These are phyloP conservation scores for Fraxinus excelsior DNA, from an alignment of 257 asterid genomes.

Conservation along the genomic window DNA sequence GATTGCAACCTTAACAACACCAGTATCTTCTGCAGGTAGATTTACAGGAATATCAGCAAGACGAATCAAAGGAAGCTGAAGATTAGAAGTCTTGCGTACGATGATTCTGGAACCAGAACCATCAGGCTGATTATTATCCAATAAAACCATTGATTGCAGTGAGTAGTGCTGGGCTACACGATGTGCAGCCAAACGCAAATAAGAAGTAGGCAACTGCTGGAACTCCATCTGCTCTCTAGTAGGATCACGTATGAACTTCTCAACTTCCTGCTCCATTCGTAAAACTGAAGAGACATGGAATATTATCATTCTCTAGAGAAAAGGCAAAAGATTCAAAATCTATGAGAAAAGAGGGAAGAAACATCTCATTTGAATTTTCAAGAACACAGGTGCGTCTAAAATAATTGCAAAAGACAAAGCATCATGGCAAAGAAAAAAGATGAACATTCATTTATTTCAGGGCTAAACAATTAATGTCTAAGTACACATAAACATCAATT, in stretches of 20 bases:
- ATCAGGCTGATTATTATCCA: constrained; percentile 84
- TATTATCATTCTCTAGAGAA: constrained; percentile 14
- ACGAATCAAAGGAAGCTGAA: constrained; percentile 71
- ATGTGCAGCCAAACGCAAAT: constrained; percentile 97
- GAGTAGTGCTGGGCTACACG: constrained; percentile 98
- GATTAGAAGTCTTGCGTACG: constrained; percentile 68
- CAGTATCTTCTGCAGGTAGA: constrained; percentile 53
- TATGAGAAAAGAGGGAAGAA: not conserved
- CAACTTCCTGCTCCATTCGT: constrained; percentile 95
- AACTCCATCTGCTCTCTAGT: constrained; percentile 92
- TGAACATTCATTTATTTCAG: not conserved
- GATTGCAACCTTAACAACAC: constrained; percentile 64
- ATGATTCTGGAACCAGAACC: constrained; percentile 92
- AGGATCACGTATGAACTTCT: constrained; percentile 83
- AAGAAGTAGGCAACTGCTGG: constrained; percentile 94
- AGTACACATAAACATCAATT: not conserved
- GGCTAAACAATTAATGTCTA: not conserved
- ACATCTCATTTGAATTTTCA: not conserved
- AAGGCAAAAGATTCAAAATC: constrained; percentile 7
- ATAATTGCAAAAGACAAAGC: not conserved
- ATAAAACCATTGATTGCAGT: constrained; percentile 89
- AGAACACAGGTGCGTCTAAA: not conserved
- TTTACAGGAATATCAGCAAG: constrained; percentile 68
- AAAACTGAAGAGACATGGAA: constrained; percentile 52
- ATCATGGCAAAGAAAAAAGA: not conserved